Percentiles rank a stretch among this genome's conserved stretches.
phyloP scores from a whole-genome alignment of 306 rosid species.

The Quercus variabilis region DNA sequence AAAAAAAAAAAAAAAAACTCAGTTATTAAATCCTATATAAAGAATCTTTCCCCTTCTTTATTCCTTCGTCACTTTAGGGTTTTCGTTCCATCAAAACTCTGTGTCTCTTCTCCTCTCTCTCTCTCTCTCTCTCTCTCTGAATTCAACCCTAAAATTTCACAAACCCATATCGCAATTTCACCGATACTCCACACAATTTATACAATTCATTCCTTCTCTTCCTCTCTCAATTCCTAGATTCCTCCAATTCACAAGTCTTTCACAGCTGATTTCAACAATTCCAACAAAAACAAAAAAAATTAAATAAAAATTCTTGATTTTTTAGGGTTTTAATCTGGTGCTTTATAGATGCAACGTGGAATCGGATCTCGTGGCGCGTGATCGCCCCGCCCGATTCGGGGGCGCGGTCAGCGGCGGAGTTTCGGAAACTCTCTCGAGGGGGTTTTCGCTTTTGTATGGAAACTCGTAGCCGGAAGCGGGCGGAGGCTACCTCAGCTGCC shows the following conservation, averaged over 20 bases:
- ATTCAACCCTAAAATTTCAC: neutral
- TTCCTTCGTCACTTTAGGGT: conserved; percentile 37
- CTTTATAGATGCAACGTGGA: conserved; percentile 29
- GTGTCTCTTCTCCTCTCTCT: neutral
- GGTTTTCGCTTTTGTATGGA: conserved; percentile 98
- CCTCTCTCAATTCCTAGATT: neutral
- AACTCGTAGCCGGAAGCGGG: conserved; percentile 99
- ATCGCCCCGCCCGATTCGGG: conserved; percentile 33
- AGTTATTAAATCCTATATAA: neutral
- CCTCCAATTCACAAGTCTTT: neutral
- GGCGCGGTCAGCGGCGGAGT: conserved; percentile 56
- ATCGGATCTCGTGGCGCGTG: conserved; percentile 41
- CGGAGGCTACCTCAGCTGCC: conserved; percentile 99
- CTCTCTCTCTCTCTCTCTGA: neutral
- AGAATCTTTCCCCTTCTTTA: neutral
- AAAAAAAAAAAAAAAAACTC: neutral
- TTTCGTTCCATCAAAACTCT: neutral
- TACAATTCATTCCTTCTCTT: neutral
- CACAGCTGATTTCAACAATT: too few relatives aligned
- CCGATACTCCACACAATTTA: neutral
- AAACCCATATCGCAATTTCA: neutral
- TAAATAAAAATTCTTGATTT: neutral
- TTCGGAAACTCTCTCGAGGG: conserved; percentile 44
- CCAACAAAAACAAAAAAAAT: neutral
- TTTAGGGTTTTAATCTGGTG: neutral